These are phyloP conservation scores for Plasmodium fragile DNA, from an alignment of 169 alveolate genomes.

Conservation along the genomic window DNA sequence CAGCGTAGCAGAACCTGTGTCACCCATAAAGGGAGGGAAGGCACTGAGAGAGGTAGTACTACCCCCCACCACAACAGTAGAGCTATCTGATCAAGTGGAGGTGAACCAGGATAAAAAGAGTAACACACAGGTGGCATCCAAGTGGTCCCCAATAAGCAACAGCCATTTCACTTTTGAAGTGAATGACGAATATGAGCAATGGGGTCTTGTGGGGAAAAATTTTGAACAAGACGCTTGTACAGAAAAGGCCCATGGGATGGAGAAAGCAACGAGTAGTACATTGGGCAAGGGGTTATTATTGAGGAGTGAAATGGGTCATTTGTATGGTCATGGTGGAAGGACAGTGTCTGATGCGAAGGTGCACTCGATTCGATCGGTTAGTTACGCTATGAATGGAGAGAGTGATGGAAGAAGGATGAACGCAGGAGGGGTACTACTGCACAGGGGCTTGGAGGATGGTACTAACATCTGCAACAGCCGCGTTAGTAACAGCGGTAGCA, in stretches of 20 bases:
- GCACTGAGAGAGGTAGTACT: not conserved
- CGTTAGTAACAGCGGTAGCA: not conserved
- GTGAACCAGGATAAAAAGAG: not conserved
- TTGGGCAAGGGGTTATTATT: not conserved
- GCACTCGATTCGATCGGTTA: not conserved
- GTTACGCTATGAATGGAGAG: not conserved
- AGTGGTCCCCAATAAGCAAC: not conserved
- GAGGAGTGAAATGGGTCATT: not conserved
- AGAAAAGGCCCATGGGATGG: not conserved
- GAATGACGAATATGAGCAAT: not conserved
- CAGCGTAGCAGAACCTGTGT: not conserved
- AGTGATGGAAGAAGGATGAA: not conserved
- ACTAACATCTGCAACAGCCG: not conserved
- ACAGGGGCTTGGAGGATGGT: not conserved
- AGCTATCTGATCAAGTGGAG: not conserved
- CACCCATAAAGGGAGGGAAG: not conserved
- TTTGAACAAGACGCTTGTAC: not conserved
- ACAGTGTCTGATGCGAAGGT: not conserved
- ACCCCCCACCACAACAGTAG: not conserved
- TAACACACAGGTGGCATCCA: not conserved
- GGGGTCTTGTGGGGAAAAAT: not conserved
- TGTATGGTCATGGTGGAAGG: not conserved
- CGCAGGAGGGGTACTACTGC: not conserved
- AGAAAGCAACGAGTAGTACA: not conserved
- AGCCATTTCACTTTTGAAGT: not conserved